Evolutionary conservation across 2,329 filamentous ascomycete species (phyloP).

Genomic region (Colletotrichum sp.): DNA sequence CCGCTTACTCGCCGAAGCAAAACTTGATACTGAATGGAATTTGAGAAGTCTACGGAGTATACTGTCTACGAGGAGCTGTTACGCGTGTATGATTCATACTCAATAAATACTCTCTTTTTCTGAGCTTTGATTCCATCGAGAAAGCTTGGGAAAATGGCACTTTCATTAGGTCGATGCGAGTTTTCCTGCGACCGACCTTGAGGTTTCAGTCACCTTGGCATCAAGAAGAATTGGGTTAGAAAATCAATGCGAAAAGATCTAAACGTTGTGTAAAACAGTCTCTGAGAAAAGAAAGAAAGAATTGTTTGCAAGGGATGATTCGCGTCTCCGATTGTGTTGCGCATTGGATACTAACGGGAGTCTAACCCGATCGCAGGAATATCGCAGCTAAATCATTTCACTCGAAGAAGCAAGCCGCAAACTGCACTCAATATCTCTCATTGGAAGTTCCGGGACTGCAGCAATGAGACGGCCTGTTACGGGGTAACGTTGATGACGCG

Average conservation of each 20-base stretch:
- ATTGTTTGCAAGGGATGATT: neutral
- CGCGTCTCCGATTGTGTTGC: neutral
- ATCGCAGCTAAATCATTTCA: neutral
- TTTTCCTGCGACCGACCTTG: neutral
- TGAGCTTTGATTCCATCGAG: neutral
- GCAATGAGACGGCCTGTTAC: neutral
- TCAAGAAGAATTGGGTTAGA: neutral
- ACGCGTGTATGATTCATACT: accelerated
- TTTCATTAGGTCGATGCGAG: neutral
- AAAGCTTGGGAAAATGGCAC: neutral
- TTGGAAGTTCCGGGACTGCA: neutral
- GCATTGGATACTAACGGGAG: neutral
- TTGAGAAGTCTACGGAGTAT: neutral
- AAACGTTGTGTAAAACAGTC: neutral
- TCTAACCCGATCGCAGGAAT: neutral
- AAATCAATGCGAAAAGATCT: neutral
- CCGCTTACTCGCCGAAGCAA: neutral
- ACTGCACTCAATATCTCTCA: neutral
- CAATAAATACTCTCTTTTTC: accelerated
- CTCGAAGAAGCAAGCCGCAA: neutral
- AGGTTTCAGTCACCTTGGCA: neutral
- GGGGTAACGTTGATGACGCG: neutral
- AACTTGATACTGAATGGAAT: neutral
- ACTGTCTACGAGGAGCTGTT: accelerated
- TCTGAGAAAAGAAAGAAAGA: neutral